Conservation (phyloP, 2,329 filamentous ascomycete species). For the Aspergillus melleus region DNA sequence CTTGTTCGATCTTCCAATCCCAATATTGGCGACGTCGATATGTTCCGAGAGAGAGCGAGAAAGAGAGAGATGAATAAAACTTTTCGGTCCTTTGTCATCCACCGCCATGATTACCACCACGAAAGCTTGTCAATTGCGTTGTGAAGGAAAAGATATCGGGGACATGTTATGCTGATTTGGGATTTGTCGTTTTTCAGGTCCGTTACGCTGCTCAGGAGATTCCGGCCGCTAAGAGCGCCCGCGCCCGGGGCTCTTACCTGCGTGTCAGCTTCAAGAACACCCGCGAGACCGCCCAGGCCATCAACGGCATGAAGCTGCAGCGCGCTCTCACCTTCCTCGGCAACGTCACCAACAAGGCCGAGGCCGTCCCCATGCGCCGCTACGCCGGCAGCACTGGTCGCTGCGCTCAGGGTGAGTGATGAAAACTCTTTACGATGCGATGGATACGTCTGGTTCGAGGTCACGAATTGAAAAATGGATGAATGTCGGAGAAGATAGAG, state of each 20-base stretch:
- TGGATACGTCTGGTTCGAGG: background rate
- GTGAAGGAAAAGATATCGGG: background rate
- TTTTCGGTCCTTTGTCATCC: background rate
- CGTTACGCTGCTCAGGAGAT: constrained; percentile 94
- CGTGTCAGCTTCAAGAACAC: constrained; percentile 99
- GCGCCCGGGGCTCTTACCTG: constrained; percentile 97
- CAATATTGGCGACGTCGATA: constrained; percentile 1
- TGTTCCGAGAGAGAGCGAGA: background rate
- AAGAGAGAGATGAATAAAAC: background rate
- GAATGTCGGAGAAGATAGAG: background rate
- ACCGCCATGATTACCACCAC: background rate
- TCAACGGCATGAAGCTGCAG: constrained; percentile 98
- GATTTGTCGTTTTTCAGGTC: constrained; percentile 60
- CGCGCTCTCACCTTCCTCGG: constrained; percentile 95
- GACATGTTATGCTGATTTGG: constrained; percentile 27
- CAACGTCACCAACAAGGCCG: constrained; percentile 95
- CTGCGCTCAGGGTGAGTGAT: constrained; percentile 89
- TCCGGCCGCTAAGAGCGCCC: constrained; percentile 86
- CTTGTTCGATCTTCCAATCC: constrained; percentile 12
- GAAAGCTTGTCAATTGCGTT: background rate
- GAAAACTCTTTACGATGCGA: constrained; percentile 3
- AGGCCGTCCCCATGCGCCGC: constrained; percentile 97
- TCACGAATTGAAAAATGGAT: background rate
- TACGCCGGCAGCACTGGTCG: constrained; percentile 95
- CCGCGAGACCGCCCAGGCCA: constrained; percentile 97